phyloP scores from a whole-genome alignment of 176 grass and related monocot species.

The Triticum dicoccoides region DNA sequence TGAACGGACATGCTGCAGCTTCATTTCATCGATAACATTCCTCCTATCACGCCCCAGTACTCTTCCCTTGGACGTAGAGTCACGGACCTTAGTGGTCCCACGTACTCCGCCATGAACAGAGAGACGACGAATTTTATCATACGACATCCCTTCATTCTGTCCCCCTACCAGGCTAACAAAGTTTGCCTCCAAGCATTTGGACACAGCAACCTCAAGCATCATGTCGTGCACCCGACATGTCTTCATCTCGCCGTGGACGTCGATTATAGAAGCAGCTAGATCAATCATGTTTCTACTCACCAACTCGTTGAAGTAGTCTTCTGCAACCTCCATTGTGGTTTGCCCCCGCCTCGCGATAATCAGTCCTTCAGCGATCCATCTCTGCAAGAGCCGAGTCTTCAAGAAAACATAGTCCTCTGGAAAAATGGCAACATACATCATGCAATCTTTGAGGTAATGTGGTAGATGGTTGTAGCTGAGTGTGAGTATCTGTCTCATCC shows the following conservation, averaged over 20 bases:
- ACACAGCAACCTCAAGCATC: neutral
- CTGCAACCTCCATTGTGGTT: neutral
- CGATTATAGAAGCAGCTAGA: no score
- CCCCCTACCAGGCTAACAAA: neutral
- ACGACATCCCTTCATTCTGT: neutral
- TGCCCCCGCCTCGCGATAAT: neutral
- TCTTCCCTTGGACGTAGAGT: neutral
- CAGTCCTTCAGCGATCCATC: conserved; percentile 20
- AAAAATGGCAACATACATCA: conserved; percentile 23
- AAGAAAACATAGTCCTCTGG: neutral
- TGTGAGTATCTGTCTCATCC: neutral
- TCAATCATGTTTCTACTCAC: neutral
- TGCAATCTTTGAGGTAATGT: neutral
- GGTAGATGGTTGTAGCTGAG: conserved; percentile 7
- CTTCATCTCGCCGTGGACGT: neutral
- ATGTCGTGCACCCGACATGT: neutral
- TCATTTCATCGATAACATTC: neutral
- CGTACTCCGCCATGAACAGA: neutral
- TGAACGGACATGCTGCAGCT: neutral
- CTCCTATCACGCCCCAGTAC: no score
- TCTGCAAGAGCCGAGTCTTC: neutral
- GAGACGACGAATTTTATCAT: neutral
- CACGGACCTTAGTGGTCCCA: neutral
- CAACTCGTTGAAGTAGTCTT: neutral
- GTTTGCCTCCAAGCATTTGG: neutral